phyloP scores from a whole-genome alignment of 2,329 filamentous ascomycete genomes.

The Zasmidium cellare region DNA sequence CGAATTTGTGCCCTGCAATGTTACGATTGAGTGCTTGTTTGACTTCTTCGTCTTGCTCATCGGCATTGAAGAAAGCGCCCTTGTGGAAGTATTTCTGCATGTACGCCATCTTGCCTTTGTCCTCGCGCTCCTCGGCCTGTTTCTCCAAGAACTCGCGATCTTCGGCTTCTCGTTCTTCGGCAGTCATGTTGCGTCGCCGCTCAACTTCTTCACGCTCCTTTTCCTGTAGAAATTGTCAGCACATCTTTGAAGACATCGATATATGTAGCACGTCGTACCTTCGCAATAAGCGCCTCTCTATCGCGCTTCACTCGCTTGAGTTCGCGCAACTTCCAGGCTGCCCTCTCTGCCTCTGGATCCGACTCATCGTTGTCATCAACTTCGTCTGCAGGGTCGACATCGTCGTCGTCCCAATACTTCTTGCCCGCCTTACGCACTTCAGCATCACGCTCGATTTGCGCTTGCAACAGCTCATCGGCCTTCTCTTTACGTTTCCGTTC shows the following conservation, averaged over 20 bases:
- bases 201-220: slow-evolving; percentile 86
- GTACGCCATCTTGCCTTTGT: slow-evolving; percentile 77
- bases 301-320: slow-evolving; percentile 85
- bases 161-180: slow-evolving; percentile 81
- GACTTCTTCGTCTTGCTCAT: slow-evolving; percentile 62
- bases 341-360: slow-evolving; percentile 83
- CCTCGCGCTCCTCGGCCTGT: slow-evolving; percentile 74
- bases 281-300: slow-evolving; percentile 71
- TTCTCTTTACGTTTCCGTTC: slow-evolving; percentile 65
- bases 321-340: slow-evolving; percentile 92
- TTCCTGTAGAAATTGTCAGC: slow-evolving; percentile 49
- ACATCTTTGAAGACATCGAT: too few species aligned
- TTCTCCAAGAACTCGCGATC: slow-evolving; percentile 74
- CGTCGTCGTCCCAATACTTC: slow-evolving; percentile 83
- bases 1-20: slow-evolving; percentile 80
- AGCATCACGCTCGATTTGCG: slow-evolving; percentile 80
- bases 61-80: slow-evolving; percentile 90
- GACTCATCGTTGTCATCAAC: slow-evolving; percentile 87
- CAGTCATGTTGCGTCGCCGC: slow-evolving; percentile 79
- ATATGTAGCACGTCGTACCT: slow-evolving; percentile 28
- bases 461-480: slow-evolving; percentile 78
- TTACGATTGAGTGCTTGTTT: slow-evolving; percentile 77
- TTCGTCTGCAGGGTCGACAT: slow-evolving; percentile 63
- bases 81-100: slow-evolving; percentile 98
- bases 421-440: slow-evolving; percentile 73